Evolutionary conservation across 2,329 filamentous ascomycete species (phyloP), one percentile per base, ranked within the genome.

Genomic region (Colletotrichum navitas): DNA sequence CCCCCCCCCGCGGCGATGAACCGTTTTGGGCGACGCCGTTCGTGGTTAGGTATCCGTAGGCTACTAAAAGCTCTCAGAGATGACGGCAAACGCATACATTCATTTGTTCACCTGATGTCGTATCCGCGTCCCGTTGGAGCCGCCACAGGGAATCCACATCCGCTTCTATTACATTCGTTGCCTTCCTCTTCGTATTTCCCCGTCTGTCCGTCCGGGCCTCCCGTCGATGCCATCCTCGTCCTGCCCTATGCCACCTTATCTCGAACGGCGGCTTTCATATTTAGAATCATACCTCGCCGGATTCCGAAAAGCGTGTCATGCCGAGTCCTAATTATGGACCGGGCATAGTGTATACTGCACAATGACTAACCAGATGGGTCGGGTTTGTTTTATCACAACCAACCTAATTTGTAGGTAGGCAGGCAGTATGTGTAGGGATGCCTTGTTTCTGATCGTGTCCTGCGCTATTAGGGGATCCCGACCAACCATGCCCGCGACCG

Each of bases 301-400:
- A 71, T 39, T 63, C 64, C 52, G 64, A 71, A 63, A 52, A 41
- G 26, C 36, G 45, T 68, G 45, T 55, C 62, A 61, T 60, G 67
- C 63, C 41, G 63, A 59, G 11, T 68, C 55, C 68, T 68, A 68
- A 68, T 43, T 68, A 68, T 68, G 68, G 68, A 62, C 21, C 39
- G 18, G 5, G 32, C 36, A 68, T 45, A 52, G 32, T n/a, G 43
- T 3, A 24, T 45, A 52, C 32, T n/a, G 43, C 6, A 24, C 21
- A 47, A 47, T 47, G 43, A 52, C 26, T 16, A 52, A 52, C 52
- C 24, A 16, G 61, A 55, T 63, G 61, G 32, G 34, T 45, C 24
- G 36, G 43, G 43, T n/a, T 47, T n/a, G 43, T 47, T 47, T 47
- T 47, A 47, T 21, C 21, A 11, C 18, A 45, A 45, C 21, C 21